A percentile compares a stretch with the other conserved stretches of the same genome.
Conservation (phyloP, 2,329 filamentous ascomycete genomes). For the Aspergillus tamarii region DNA sequence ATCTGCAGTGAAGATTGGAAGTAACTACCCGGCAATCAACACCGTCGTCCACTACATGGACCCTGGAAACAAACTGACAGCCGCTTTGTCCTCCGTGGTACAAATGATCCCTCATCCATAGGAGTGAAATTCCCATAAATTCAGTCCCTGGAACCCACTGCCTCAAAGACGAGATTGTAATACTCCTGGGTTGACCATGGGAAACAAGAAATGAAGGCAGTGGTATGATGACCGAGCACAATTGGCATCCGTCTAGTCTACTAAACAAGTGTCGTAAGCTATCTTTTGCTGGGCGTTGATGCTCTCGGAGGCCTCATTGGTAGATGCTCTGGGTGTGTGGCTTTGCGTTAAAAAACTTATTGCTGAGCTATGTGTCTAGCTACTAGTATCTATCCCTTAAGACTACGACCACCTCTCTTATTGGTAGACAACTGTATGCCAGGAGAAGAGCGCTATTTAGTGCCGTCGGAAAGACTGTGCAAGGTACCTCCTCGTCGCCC, state of each 20-base stretch:
- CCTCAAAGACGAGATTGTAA: background rate
- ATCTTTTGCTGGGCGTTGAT: background rate
- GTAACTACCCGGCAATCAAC: background rate
- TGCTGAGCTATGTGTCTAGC: background rate
- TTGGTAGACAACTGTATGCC: slow-evolving; percentile 9
- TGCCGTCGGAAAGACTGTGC: background rate
- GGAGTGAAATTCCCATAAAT: background rate
- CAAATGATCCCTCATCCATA: background rate
- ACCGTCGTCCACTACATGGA: background rate
- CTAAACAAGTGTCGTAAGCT: background rate
- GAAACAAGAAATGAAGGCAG: background rate
- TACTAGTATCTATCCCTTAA: background rate
- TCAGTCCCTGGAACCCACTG: background rate
- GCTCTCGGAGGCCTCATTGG: background rate
- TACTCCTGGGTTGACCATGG: background rate
- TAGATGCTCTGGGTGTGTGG: background rate
- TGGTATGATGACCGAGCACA: background rate
- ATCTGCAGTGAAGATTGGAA: background rate
- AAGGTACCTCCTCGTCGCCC: background rate
- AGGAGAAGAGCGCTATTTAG: slow-evolving; percentile 10
- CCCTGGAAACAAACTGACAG: background rate
- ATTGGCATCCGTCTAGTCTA: background rate
- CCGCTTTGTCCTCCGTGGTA: background rate
- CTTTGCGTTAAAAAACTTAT: background rate
- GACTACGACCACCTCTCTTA: background rate